phyloP scores from a whole-genome alignment of 306 rosid species.

The Mucuna pruriens region DNA sequence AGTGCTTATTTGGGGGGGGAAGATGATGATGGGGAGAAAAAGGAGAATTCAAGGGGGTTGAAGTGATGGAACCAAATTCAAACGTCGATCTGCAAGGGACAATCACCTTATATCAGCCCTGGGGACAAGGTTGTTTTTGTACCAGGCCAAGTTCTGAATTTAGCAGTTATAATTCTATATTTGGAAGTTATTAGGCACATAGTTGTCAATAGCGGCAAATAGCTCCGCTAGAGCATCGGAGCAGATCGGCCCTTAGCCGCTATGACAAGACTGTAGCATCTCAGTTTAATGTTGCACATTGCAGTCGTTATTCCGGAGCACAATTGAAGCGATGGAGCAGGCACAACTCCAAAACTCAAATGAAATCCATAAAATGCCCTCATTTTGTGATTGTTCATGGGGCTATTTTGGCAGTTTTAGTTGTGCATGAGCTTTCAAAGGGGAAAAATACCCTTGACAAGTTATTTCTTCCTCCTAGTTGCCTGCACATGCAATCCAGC shows the following conservation, averaged over 20 bases:
- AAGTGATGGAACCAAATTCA: neutral
- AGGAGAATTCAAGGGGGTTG: neutral
- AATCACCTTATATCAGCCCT: neutral
- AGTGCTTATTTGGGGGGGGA: neutral
- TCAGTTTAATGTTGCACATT: neutral
- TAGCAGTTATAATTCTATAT: neutral
- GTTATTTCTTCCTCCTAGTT: neutral
- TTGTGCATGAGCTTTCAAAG: neutral
- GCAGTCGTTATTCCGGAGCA: neutral
- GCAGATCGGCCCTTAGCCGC: neutral
- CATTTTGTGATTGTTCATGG: neutral
- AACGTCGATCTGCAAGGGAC: neutral
- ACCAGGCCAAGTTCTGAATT: neutral
- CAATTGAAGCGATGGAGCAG: neutral
- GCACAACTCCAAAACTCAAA: neutral
- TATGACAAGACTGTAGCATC: neutral
- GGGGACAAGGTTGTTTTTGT: neutral
- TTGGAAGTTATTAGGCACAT: neutral
- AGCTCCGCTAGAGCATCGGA: neutral
- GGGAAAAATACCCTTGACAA: neutral
- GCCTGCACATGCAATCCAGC: neutral
- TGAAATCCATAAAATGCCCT: neutral
- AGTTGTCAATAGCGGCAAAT: neutral
- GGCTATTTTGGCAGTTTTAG: neutral
- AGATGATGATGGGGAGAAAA: neutral